Evolutionary conservation across 257 asterid species (phyloP).

Genomic region (Echium plantagineum): DNA sequence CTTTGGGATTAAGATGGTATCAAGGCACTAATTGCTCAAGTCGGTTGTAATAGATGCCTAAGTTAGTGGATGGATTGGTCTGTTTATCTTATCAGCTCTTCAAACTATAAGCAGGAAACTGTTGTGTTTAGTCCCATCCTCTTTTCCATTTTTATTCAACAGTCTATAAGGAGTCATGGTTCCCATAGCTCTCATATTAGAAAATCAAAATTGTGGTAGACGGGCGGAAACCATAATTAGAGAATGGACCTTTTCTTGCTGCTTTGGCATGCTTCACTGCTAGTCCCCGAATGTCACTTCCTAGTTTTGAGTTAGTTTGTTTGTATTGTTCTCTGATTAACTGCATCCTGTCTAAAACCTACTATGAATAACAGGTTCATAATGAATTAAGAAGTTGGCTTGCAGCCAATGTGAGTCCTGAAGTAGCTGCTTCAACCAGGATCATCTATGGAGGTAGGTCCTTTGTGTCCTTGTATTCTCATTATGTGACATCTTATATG

Average conservation of each 20-base stretch:
- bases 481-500: neutral
- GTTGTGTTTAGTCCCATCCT: neutral
- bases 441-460: constrained; percentile 86
- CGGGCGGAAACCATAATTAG: too few species aligned
- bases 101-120: neutral
- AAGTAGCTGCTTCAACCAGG: constrained; percentile 81
- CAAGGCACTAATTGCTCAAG: neutral
- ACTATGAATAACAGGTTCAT: constrained; percentile 47
- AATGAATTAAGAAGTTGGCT: constrained; percentile 94
- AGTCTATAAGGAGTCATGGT: too few species aligned
- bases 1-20: neutral
- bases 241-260: neutral
- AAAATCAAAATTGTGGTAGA: too few species aligned
- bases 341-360: neutral
- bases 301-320: neutral
- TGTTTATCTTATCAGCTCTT: neutral
- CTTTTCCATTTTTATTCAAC: too few species aligned
- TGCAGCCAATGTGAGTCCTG: constrained; percentile 44
- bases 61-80: neutral
- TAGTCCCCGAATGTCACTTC: neutral
- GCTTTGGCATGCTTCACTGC: neutral
- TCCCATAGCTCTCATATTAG: too few species aligned
- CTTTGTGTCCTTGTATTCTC: neutral
- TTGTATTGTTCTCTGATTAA: neutral
- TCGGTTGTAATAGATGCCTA: neutral